Conservation (phyloP, 306 rosid species). For the Dryas alaskensis region DNA sequence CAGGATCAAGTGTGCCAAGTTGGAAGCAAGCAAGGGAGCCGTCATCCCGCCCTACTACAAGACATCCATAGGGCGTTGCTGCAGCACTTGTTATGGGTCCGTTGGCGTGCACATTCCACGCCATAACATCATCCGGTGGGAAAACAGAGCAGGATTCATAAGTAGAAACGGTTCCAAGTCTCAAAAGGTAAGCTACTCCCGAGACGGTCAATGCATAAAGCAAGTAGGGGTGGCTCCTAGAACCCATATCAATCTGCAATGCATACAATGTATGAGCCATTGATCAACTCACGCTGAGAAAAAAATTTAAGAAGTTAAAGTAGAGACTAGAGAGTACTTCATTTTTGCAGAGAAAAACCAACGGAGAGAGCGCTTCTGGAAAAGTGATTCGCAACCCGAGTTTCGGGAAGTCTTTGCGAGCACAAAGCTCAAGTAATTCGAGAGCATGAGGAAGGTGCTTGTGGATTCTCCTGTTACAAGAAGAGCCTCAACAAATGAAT, state of each 20-base stretch:
- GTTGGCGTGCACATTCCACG: conserved; percentile 43
- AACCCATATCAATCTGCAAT: conserved; percentile 49
- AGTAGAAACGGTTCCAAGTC: conserved; percentile 47
- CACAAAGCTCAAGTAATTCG: conserved; percentile 66
- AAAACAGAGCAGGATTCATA: conserved; percentile 47
- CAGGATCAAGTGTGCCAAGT: conserved; percentile 61
- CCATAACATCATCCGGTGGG: conserved; percentile 49
- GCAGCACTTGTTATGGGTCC: conserved; percentile 52
- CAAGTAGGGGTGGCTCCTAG: conserved; percentile 56
- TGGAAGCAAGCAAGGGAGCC: conserved; percentile 75
- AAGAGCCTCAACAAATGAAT: not conserved
- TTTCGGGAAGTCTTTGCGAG: conserved; percentile 59
- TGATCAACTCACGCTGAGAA: not conserved
- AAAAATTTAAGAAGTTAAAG: not conserved
- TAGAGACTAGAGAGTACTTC: conserved; percentile 40
- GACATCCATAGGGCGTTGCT: conserved; percentile 53
- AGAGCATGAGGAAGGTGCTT: conserved; percentile 51
- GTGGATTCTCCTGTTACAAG: conserved; percentile 68
- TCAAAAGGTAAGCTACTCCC: conserved; percentile 68
- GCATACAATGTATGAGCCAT: conserved; percentile 1
- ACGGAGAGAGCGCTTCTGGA: conserved; percentile 64
- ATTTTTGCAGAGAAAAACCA: conserved; percentile 54
- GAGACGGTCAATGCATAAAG: conserved; percentile 61
- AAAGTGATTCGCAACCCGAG: conserved; percentile 66
- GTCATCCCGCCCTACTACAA: conserved; percentile 63